Conservation (phyloP, 108 stramenopile genomes). For the Cyclotella cryptica region DNA sequence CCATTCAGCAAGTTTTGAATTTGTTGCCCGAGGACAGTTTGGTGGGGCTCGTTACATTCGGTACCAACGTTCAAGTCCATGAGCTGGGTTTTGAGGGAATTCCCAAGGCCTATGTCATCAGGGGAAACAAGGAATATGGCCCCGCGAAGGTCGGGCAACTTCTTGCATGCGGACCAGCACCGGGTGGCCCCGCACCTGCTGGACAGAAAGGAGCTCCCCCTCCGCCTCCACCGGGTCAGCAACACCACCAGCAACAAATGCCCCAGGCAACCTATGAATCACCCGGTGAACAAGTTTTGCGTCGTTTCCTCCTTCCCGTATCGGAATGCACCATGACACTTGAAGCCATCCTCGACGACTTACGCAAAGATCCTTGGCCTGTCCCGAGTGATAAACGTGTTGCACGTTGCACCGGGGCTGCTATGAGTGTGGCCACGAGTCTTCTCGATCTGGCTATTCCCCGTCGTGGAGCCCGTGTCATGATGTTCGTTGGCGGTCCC, state of each 20-base stretch:
- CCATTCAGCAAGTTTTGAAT: constrained; percentile 92
- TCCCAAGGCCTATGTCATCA: constrained; percentile 93
- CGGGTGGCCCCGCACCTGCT: constrained; percentile 15
- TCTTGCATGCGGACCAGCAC: constrained; percentile 63
- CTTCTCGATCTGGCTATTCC: constrained; percentile 93
- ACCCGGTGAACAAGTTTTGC: constrained; percentile 74
- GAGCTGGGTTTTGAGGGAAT: constrained; percentile 95
- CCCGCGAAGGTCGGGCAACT: constrained; percentile 88
- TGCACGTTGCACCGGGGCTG: constrained; percentile 94
- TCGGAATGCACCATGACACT: constrained; percentile 92
- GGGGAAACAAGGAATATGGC: constrained; percentile 92
- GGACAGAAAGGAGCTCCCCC: constrained; percentile 35
- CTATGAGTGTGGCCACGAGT: constrained; percentile 88
- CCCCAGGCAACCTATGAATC: constrained; percentile 40
- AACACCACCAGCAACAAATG: constrained; percentile 41
- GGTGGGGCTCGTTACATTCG: constrained; percentile 98
- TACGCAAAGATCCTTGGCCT: constrained; percentile 98
- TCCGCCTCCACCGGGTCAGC: constrained; percentile 56
- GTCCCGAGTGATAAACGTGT: constrained; percentile 90
- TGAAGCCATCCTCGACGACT: constrained; percentile 96
- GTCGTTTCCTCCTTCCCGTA: constrained; percentile 93
- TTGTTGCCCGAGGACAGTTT: constrained; percentile 94
- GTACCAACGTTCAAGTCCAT: constrained; percentile 98
- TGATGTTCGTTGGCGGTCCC: constrained; percentile 98
- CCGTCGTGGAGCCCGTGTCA: constrained; percentile 91